phyloP scores from a whole-genome alignment of 2,329 filamentous ascomycete species.

The Fusarium decemcellulare region DNA sequence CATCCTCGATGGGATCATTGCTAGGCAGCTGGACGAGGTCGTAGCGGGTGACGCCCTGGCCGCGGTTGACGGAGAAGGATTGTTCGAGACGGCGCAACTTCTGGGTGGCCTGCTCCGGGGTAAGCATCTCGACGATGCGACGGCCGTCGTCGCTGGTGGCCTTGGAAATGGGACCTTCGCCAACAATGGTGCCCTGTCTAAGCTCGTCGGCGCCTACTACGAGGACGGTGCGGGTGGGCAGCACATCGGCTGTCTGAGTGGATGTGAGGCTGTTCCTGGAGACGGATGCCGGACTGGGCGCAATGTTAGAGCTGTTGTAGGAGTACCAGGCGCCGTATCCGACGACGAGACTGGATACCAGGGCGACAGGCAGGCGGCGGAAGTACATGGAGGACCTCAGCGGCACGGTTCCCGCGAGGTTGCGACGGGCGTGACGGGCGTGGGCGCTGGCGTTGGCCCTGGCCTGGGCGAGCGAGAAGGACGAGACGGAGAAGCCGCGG shows the following conservation, averaged over 20 bases:
- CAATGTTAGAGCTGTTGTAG: constrained; percentile 65
- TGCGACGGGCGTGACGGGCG: constrained; percentile 56
- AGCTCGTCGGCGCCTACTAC: constrained; percentile 93
- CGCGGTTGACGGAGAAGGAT: constrained; percentile 90
- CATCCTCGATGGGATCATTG: constrained; percentile 98
- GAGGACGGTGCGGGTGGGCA: constrained; percentile 77
- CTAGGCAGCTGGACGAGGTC: constrained; percentile 95
- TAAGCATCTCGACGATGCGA: constrained; percentile 95
- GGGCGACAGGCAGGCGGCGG: constrained; percentile 75
- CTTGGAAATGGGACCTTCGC: constrained; percentile 90
- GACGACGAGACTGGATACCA: constrained; percentile 77
- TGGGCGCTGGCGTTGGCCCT: constrained; percentile 64
- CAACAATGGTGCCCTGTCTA: constrained; percentile 88
- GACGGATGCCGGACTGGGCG: constrained; percentile 48
- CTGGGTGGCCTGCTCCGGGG: constrained; percentile 91
- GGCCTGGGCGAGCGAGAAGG: constrained; percentile 72
- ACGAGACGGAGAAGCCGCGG: constrained; percentile 58
- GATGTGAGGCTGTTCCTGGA: constrained; percentile 59
- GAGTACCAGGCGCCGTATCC: constrained; percentile 85
- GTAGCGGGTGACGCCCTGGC: constrained; percentile 92
- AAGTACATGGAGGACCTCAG: constrained; percentile 82
- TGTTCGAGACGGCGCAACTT: constrained; percentile 92
- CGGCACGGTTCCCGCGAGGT: constrained; percentile 54
- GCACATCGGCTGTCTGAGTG: constrained; percentile 56
- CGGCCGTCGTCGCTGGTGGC: constrained; percentile 86